Evolutionary conservation across 495 filamentous ascomycete species (phyloP).

Genomic region (Usnea hakonensis): DNA sequence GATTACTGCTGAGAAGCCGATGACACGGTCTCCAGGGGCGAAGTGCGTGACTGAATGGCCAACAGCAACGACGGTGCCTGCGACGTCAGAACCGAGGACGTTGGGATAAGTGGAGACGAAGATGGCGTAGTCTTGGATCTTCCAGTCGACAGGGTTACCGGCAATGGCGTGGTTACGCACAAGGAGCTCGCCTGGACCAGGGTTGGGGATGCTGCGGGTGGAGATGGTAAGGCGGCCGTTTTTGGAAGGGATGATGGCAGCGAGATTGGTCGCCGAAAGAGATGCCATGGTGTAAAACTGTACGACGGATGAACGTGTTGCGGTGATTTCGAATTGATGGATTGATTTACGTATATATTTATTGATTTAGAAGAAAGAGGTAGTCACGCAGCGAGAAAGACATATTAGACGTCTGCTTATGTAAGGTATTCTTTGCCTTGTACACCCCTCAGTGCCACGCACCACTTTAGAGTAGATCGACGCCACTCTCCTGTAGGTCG

Average conservation of each 20-base stretch:
- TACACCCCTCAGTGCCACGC: too few species aligned
- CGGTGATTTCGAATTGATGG: too few species aligned
- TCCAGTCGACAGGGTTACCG: conserved; percentile 33
- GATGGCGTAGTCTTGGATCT: conserved; percentile 18
- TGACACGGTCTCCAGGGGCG: conserved; percentile 38
- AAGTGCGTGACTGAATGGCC: conserved; percentile 32
- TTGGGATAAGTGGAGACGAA: conserved; percentile 28
- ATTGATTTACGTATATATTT: too few species aligned
- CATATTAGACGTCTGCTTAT: too few species aligned
- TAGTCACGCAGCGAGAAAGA: too few species aligned
- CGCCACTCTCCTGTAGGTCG: too few species aligned
- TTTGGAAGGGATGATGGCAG: not conserved
- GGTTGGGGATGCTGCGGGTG: conserved; percentile 18
- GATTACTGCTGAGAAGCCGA: conserved; percentile 19
- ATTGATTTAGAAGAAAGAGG: too few species aligned
- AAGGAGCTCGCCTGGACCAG: conserved; percentile 31
- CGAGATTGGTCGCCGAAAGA: not conserved
- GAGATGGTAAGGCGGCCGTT: not conserved
- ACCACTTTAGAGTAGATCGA: too few species aligned
- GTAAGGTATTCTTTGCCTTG: too few species aligned
- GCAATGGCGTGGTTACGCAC: conserved; percentile 33
- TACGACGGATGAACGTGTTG: too few species aligned
- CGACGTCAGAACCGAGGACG: conserved; percentile 36
- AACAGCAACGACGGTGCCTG: conserved; percentile 35
- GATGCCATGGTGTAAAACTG: too few species aligned